Conservation (phyloP, 768 basidiomycete genomes). For the Xanthoconium purpureum region DNA sequence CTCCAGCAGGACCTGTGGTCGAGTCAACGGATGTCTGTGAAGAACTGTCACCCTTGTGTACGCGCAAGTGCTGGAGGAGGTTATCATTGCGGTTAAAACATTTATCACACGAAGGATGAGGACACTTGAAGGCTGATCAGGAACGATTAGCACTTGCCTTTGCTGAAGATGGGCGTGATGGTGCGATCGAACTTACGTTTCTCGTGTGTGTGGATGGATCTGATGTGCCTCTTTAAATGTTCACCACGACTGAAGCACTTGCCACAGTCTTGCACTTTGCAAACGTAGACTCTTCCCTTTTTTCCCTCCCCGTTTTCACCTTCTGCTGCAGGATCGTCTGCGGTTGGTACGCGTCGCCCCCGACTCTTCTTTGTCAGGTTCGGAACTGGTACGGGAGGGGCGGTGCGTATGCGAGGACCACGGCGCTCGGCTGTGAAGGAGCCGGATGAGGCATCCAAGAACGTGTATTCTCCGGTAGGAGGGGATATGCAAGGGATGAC, state of each 20-base stretch:
- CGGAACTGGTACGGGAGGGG: conserved; percentile 67
- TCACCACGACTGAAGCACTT: conserved; percentile 73
- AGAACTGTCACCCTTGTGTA: conserved; percentile 49
- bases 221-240: conserved; percentile 73
- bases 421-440: conserved; percentile 40
- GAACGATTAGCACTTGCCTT: conserved; percentile 21
- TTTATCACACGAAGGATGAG: conserved; percentile 63
- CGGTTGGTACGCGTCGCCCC: conserved; percentile 71
- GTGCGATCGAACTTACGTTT: conserved; percentile 55
- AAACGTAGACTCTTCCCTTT: conserved; percentile 47
- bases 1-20: conserved; percentile 20
- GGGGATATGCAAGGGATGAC: conserved; percentile 21
- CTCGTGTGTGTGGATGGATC: conserved; percentile 73
- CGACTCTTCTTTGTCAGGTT: conserved; percentile 80
- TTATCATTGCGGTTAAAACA: conserved; percentile 79
- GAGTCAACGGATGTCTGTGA: conserved; percentile 35
- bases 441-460: conserved; percentile 35
- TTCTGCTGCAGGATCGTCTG: conserved; percentile 25
- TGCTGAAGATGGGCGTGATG: conserved; percentile 13
- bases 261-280: conserved; percentile 65
- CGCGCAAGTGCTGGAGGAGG: conserved; percentile 72
- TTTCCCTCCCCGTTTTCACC: conserved; percentile 28
- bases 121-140: conserved; percentile 67
- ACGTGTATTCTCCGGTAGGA: conserved; percentile 33
- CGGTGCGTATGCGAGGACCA: conserved; percentile 49